phyloP scores from a whole-genome alignment of 768 basidiomycete species.

The Pholiota conissans region DNA sequence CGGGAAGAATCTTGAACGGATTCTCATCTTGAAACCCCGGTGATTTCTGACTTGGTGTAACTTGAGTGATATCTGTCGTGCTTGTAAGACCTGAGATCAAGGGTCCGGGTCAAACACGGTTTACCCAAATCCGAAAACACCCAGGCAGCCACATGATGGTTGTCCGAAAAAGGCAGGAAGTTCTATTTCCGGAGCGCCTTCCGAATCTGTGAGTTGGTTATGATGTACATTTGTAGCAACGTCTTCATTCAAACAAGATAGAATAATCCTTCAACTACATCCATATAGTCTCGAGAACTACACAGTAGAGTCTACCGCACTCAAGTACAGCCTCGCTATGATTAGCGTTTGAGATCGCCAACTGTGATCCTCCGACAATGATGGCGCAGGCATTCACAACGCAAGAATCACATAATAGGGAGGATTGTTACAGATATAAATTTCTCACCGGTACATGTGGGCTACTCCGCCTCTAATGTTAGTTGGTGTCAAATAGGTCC shows the following conservation, averaged over 20 bases:
- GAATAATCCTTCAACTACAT: not conserved
- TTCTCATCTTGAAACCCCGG: not conserved
- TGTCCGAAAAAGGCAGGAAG: not conserved
- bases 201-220: too few relatives aligned
- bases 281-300: too few relatives aligned
- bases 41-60: not conserved
- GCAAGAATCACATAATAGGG: not conserved
- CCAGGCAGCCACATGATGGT: not conserved
- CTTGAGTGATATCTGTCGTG: not conserved
- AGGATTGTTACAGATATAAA: too few relatives aligned
- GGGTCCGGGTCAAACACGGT: not conserved
- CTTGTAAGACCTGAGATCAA: not conserved
- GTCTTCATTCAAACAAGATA: not conserved
- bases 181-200: not conserved
- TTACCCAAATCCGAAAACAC: not conserved
- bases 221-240: too few relatives aligned
- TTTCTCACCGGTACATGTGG: too few relatives aligned
- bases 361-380: not conserved
- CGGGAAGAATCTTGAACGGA: not conserved
- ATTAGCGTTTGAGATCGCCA: not conserved
- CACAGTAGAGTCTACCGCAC: too few relatives aligned
- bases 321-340: not conserved
- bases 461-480: not conserved
- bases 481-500: not conserved
- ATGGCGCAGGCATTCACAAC: not conserved